Evolutionary conservation across 2,329 filamentous ascomycete genomes (phyloP).

Genomic region (Ascocoryne sarcoides): DNA sequence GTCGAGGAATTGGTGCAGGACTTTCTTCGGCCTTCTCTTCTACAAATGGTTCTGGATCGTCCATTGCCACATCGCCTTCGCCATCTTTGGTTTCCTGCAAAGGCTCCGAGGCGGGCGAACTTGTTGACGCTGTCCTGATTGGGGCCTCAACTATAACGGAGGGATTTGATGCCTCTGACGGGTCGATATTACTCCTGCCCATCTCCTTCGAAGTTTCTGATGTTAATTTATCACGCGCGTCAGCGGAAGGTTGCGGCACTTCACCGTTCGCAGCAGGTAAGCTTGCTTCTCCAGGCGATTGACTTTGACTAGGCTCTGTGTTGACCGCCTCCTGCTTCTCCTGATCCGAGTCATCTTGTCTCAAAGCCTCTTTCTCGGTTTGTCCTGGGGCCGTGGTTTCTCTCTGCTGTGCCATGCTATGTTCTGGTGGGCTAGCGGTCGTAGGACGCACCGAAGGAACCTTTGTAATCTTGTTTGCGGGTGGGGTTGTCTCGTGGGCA

Average conservation of each 20-base stretch:
- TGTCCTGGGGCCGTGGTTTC: conserved; percentile 9
- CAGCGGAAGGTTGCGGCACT: conserved; percentile 7
- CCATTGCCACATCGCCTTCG: conserved; percentile 20
- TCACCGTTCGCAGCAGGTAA: conserved; percentile 18
- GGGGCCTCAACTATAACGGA: conserved; percentile 21
- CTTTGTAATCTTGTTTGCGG: conserved; percentile 37
- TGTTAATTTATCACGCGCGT: conserved; percentile 23
- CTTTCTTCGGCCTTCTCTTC: conserved; percentile 17
- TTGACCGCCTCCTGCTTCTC: conserved; percentile 12
- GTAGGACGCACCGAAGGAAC: conserved; percentile 28
- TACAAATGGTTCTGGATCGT: conserved; percentile 17
- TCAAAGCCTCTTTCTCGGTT: conserved; percentile 23
- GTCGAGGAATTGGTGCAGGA: conserved; percentile 14
- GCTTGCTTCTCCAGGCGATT: conserved; percentile 7
- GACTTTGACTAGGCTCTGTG: conserved; percentile 6
- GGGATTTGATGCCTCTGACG: conserved; percentile 9
- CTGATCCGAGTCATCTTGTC: conserved; percentile 11
- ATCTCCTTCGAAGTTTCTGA: conserved; percentile 25
- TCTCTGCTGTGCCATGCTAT: conserved; percentile 12
- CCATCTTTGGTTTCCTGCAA: conserved; percentile 15
- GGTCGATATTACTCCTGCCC: conserved; percentile 8
- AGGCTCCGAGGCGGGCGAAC: conserved; percentile 5
- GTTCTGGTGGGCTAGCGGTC: conserved; percentile 26
- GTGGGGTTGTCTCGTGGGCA: conserved; percentile 33
- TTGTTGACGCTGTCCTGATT: conserved; percentile 14